Conservation (phyloP, 73 alveolate species). For the Tetrahymena elliotti region DNA sequence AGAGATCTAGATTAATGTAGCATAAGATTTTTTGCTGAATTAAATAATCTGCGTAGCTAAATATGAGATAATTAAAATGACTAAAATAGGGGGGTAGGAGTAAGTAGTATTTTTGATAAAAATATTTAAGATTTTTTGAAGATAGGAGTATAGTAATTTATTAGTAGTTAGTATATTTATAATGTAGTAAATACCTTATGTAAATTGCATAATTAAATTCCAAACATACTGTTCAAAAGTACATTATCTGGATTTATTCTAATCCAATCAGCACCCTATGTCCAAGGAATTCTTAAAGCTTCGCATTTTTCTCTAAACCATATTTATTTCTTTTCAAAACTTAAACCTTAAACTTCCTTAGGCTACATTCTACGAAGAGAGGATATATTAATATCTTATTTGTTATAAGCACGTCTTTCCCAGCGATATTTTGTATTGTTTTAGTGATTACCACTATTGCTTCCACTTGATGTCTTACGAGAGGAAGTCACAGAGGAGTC, state of each 20-base stretch:
- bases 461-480: not conserved
- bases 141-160: not conserved
- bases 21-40: too few relatives aligned
- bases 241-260: conserved; percentile 25
- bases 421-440: not conserved
- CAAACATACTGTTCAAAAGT: conserved; percentile 16
- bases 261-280: conserved; percentile 27
- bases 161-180: not conserved
- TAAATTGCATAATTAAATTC: conserved; percentile 15
- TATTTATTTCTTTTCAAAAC: conserved; percentile 16
- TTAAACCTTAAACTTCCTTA: not conserved
- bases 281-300: conserved; percentile 32
- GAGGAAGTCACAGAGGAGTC: not conserved
- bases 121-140: too few relatives aligned
- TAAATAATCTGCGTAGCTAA: not conserved
- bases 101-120: too few relatives aligned
- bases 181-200: conserved; percentile 5
- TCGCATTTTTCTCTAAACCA: conserved; percentile 37
- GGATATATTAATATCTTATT: not conserved
- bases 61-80: not conserved
- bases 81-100: not conserved
- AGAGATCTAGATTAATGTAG: too few relatives aligned
- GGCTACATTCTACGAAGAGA: not conserved
- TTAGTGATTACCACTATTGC: not conserved
- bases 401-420: not conserved